These are phyloP conservation scores for Alternaria sp. DNA, from an alignment of 2,329 filamentous ascomycete genomes.

Conservation along the genomic window DNA sequence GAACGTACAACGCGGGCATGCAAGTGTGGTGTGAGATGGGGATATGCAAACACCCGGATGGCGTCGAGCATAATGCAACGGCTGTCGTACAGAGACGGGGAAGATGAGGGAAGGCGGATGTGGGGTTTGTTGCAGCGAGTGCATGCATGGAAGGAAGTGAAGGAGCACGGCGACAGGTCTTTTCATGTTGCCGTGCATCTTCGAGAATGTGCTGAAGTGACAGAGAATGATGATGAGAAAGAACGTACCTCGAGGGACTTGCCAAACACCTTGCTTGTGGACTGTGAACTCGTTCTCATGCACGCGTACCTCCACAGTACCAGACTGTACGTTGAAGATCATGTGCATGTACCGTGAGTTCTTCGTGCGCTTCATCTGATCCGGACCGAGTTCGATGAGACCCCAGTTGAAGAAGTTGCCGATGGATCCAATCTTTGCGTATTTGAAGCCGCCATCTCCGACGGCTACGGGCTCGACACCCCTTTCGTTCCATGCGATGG, in stretches of 20 bases:
- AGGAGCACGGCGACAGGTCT: neutral
- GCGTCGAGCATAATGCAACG: slow-evolving; percentile 36
- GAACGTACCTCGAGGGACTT: slow-evolving; percentile 87
- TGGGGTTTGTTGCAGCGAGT: neutral
- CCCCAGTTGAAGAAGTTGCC: slow-evolving; percentile 84
- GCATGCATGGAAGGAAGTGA: neutral
- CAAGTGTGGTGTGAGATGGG: neutral
- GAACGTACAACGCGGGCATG: neutral
- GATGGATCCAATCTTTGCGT: slow-evolving; percentile 72
- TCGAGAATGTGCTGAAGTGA: neutral
- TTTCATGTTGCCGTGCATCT: neutral
- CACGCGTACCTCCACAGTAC: slow-evolving; percentile 80
- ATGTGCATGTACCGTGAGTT: slow-evolving; percentile 97
- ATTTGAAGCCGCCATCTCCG: slow-evolving; percentile 75
- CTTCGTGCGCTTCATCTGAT: slow-evolving; percentile 84
- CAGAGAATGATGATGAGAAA: slow-evolving; percentile 1
- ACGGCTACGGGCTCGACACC: slow-evolving; percentile 65
- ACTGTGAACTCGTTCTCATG: slow-evolving; percentile 80
- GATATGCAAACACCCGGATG: slow-evolving; percentile 23
- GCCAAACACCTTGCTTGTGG: slow-evolving; percentile 86
- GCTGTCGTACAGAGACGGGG: slow-evolving; percentile 34
- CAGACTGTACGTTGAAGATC: slow-evolving; percentile 88
- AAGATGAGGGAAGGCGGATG: neutral
- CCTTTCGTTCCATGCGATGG: slow-evolving; percentile 65
- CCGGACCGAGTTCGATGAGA: slow-evolving; percentile 84